Evolutionary conservation across 192 early-diverging fungal species (phyloP), one percentile per base, ranked within the genome.

Genomic region (Blastocladiella britannica): DNA sequence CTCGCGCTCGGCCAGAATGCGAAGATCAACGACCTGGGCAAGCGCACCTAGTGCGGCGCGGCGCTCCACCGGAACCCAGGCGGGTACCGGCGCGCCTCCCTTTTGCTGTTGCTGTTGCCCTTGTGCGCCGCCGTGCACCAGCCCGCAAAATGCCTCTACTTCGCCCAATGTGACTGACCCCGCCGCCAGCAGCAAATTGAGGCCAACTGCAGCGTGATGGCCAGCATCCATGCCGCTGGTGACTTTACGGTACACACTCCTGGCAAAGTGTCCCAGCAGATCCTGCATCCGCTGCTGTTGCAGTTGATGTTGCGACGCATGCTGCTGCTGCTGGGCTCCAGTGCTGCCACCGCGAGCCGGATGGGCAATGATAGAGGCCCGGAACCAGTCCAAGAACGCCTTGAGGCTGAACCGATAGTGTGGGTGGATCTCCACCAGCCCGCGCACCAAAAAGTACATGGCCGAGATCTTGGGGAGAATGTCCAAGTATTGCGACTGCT

Each of bases 371-470:
- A 47, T 47, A 2, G 37, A 9, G 15, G 37, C 9, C 12, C 37
- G 37, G 37, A 47, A 47, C 37, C 37, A 47, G 15, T 9, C 37
- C 37, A 20, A 47, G 37, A 47, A 47, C 37, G 37, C 37, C 15
- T 20, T 20, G 37, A 47, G 37, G n/a, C 37, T 47, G 65, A 80
- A 80, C 53, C 68, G 67, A 59, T 80, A 80, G 72, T 78, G 78
- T 29, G 65, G 58, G 59, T 80, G 78, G 20, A 79, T 26, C 29
- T 74, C 73, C 18, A 55, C 26, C 25, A 80, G 58, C 31, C 78
- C 71, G 15, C 55, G 62, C 6, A 80, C 52, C n/a, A 67, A 70
- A 61, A 80, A 80, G 55, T 60, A 80, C 7, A 80, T 55, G 5
- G 55, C 37, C 37, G 37, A 47, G 7, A 12, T 47, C 9, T 47